These are phyloP conservation scores for Torrubiella hemipterigena DNA, from an alignment of 2,329 filamentous ascomycete genomes.

Conservation along the genomic window DNA sequence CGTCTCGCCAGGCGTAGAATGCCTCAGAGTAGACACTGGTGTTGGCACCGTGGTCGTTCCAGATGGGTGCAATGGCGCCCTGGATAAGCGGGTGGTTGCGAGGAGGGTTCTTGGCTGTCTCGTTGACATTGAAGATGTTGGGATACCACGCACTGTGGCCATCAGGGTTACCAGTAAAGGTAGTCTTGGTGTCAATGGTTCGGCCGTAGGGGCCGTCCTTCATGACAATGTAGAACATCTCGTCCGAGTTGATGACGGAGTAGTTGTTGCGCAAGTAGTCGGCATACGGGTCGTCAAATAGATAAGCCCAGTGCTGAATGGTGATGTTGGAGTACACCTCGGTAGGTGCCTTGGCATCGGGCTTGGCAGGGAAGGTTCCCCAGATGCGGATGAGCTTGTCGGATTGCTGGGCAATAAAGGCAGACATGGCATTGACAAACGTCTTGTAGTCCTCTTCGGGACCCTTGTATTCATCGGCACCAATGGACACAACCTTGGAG, in stretches of 20 bases:
- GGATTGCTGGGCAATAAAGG: conserved; percentile 29
- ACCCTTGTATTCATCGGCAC: conserved; percentile 40
- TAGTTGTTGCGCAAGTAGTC: conserved; percentile 12
- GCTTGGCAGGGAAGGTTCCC: conserved; percentile 27
- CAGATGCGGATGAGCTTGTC: conserved; percentile 38
- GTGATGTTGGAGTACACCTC: conserved; percentile 10
- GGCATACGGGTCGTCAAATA: conserved; percentile 9
- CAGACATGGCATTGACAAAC: conserved; percentile 31
- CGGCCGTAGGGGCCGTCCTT: conserved; percentile 32
- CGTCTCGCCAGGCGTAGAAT: conserved; percentile 12
- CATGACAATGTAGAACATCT: conserved; percentile 11
- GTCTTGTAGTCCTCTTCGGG: conserved; percentile 35
- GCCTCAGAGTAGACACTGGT: conserved; percentile 11
- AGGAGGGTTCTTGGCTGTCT: conserved; percentile 9
- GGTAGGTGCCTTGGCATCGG: conserved; percentile 4
- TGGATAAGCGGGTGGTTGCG: conserved; percentile 8
- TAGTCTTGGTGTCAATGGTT: conserved; percentile 29
- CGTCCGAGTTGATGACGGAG: conserved; percentile 13
- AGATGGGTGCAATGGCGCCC: conserved; percentile 11
- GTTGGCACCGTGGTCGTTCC: conserved; percentile 14
- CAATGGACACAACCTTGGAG: conserved; percentile 40
- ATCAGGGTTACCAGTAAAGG: conserved; percentile 14
- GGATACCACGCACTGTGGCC: conserved; percentile 9
- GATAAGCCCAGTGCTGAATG: conserved; percentile 23
- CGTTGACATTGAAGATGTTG: conserved; percentile 10